Evolutionary conservation across 2,329 filamentous ascomycete genomes (phyloP).

Genomic region (Trichoderma sp.): DNA sequence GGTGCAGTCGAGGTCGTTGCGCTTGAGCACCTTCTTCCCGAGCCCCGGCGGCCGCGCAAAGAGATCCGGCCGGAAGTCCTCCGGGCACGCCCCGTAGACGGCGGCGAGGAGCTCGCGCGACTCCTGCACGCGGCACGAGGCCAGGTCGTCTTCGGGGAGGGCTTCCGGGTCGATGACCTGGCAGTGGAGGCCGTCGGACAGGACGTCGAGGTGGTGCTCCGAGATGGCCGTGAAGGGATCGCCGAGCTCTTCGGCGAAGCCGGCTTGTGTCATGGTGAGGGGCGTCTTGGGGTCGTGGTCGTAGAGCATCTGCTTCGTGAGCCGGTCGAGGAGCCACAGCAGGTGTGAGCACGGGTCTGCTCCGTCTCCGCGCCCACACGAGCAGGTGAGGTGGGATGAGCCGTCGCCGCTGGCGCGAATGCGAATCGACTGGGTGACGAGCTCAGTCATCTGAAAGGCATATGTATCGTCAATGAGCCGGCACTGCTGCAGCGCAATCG

Average conservation of each 20-base stretch:
- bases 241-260: slow-evolving; percentile 45
- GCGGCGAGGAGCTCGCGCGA: slow-evolving; percentile 51
- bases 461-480: slow-evolving; percentile 46
- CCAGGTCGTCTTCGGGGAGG: slow-evolving; percentile 30
- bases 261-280: slow-evolving; percentile 42
- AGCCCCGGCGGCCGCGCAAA: slow-evolving; percentile 32
- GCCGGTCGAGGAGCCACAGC: slow-evolving; percentile 53
- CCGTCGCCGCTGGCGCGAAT: slow-evolving; percentile 42
- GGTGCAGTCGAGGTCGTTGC: slow-evolving; percentile 48
- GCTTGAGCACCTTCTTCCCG: slow-evolving; percentile 38
- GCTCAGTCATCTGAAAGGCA: slow-evolving; percentile 55
- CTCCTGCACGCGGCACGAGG: slow-evolving; percentile 44
- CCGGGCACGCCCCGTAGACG: slow-evolving; percentile 37
- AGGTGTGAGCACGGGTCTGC: slow-evolving; percentile 47
- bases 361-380: slow-evolving; percentile 35
- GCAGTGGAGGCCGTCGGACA: slow-evolving; percentile 52
- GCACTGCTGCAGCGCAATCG: slow-evolving; percentile 50
- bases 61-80: slow-evolving; percentile 47
- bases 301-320: slow-evolving; percentile 47
- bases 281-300: slow-evolving; percentile 37
- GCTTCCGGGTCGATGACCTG: slow-evolving; percentile 37
- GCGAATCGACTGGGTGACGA: slow-evolving; percentile 50
- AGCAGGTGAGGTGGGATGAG: slow-evolving; percentile 44
- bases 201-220: slow-evolving; percentile 49
- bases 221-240: slow-evolving; percentile 49